Evolutionary conservation across 1,139 yeast genomes (phyloP), one percentile per base, ranked within the genome.

Genomic region (Pichia inconspicua): DNA sequence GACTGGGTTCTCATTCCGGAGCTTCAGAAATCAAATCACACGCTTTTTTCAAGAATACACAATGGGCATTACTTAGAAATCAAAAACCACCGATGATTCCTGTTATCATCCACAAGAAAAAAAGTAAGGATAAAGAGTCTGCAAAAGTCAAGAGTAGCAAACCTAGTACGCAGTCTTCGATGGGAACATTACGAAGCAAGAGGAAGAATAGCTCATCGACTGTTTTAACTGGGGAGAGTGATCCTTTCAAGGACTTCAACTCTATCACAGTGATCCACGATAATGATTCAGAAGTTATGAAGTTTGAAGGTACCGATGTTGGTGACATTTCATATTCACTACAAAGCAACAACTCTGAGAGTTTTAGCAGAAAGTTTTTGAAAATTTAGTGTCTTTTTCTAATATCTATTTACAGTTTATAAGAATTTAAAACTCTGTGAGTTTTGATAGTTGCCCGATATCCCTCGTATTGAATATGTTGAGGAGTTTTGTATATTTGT

Each of bases 31-130:
- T 92, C 48, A 92, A 92, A 62, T 80, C 78, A 50, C 98, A 94
- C 64, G 81, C 85, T 0, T 94, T 89, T 59, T 92, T 92, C 72
- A 90, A 89, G 62, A 84, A 73, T 58, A 82, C 89, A 1, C 96
- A 89, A 62, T 92, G 98, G 98, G 97, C 98, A 0, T 70, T 92
- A 53, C 71, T 92, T 53, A 75, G 98, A 57, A 87, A 92, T 65
- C 94, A 84, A 61, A 83, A 84, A 50, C 97, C 98, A 1, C 98
- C 98, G 12, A 84, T 92, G 81, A 81, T 92, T 28, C 98, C 98
- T 0, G 84, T 84, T 0, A 74, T 89, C 48, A 82, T 90, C 15
- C 80, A 82, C 53, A 58, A 54, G 46, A 56, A 57, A 30, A 44
- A 39, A 10, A 56, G 54, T 27, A 28, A 27, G 30, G n/a, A 25